Base-by-base conservation (phyloP, 768 basidiomycete genomes). In the Agaricus subrufescens region DNA sequence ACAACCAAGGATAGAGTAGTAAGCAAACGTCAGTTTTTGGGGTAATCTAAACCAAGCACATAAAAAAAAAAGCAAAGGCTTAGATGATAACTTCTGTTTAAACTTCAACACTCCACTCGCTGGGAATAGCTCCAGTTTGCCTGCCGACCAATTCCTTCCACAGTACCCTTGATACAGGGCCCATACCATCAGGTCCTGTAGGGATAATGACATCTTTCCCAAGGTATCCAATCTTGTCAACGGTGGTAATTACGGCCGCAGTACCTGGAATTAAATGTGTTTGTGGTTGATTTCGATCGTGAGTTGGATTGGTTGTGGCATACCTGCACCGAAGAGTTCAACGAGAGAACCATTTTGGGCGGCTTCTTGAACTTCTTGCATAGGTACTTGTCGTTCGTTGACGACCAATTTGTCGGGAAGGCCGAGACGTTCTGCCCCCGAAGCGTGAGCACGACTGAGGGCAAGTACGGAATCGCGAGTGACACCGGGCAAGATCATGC, bases 401-500 rank as follows among this genome's bases (percentile, higher is more conserved):
- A 90, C 78, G 50, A 71, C 71, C 44, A 91, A 70, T 30, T 79
- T 76, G 3, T 77, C 70, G 1, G 89, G 73, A 39, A 91, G 73
- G 14, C 78, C 77, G 15, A 91, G 67, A 1, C 61, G 66, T 15
- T 68, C 66, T 56, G 71, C 71, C 42, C 77, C 66, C 8, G 83
- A 74, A 0, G 75, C 72, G 60, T 91, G 90, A 8, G 83, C 85
- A 14, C 81, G 73, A 3, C 83, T 81, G 44, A 98, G 85, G 0
- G 76, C 64, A 39, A 97, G 80, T 43, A 91, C 85, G 27, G 91
- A 94, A 63, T 89, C 88, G 59, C 95, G 85, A 6, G 94, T 97
- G 26, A 98, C 84, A 45, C 95, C 93, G 2, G 94, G 94, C 1
- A 98, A 82, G 64, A 98, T 92, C 71, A 91, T 88, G 49, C 94